Base-by-base conservation (phyloP, 2,329 filamentous ascomycete species). In the Colletotrichum trifolii region DNA sequence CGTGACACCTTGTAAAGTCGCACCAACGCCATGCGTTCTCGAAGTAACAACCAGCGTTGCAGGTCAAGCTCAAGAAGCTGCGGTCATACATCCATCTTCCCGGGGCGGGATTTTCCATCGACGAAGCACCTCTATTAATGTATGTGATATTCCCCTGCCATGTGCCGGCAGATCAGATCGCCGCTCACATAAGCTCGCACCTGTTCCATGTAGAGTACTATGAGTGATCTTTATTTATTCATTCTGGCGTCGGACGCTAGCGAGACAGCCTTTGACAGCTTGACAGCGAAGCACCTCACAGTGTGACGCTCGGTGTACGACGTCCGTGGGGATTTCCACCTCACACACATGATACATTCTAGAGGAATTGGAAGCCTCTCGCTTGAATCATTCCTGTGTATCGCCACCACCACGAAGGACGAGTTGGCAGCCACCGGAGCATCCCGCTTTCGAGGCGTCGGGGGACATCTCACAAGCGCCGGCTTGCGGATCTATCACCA, bases 41-140 rank as follows among this genome's bases (percentile, higher is more conserved):
- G 5, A 33, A 13, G n/a, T 61, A 39, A 42, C 50, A 13, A 55
- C 15, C 39, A n/a, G 38, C 39, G n/a, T 11, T 25, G 25, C 39
- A n/a, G 55, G 34, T 43, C 39, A 45, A 40, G 45, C 9, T 49
- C 46, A 46, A 15, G 8, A 10, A 40, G 17, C n/a, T 40, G 46
- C 13, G 6, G 34, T 34, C 57, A 15, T 8, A 38, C 33, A 40
- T 9, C 17, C 12, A 33, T 39, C 43, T 17, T 62, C 39, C 45
- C 57, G 38, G 39, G 6, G 47, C 11, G 42, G 49, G 45, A 17
- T 40, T 39, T 46, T 56, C 13, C 43, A n/a, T 25, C 15, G 15
- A 45, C 40, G 61, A n/a, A n/a, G n/a, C n/a, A n/a, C 48, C 54
- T 54, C 54, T 59, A 59, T 60, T 50, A 59, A 64, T 58, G 38